phyloP scores from a whole-genome alignment of 148 eudicot species.

The Polygonum maritimum region DNA sequence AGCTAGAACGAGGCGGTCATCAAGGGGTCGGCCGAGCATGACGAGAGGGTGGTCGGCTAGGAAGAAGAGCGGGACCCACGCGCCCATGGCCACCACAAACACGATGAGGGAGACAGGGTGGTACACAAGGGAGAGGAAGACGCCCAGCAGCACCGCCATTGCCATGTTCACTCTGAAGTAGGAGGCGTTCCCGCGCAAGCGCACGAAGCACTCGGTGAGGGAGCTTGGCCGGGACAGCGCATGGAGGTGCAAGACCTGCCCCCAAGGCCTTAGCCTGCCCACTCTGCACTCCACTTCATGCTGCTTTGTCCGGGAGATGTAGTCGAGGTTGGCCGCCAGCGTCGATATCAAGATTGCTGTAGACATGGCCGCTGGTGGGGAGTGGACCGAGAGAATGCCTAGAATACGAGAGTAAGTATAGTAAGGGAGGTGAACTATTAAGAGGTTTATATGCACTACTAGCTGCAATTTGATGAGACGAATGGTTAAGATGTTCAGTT shows the following conservation, averaged over 20 bases:
- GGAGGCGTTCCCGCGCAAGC: conserved; percentile 41
- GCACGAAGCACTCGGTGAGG: conserved; percentile 21
- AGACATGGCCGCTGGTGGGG: neutral
- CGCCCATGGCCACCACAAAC: conserved; percentile 42
- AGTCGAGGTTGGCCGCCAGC: conserved; percentile 20
- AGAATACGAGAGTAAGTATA: no score
- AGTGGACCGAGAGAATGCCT: neutral
- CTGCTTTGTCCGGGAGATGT: conserved; percentile 34
- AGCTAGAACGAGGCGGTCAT: conserved; percentile 38
- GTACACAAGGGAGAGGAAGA: conserved; percentile 70
- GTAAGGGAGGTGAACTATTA: neutral
- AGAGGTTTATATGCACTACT: neutral
- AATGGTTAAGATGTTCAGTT: neutral
- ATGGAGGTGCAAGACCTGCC: conserved; percentile 23
- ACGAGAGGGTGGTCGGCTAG: conserved; percentile 62
- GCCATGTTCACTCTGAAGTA: conserved; percentile 74
- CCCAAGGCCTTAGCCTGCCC: conserved; percentile 47
- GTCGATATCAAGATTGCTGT: neutral
- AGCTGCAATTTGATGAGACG: neutral
- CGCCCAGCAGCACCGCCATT: conserved; percentile 32
- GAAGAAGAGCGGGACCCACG: conserved; percentile 68
- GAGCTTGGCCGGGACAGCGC: conserved; percentile 14
- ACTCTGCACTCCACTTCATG: conserved; percentile 21
- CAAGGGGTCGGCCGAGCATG: conserved; percentile 26
- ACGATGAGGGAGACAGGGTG: conserved; percentile 83